Evolutionary conservation across 495 filamentous ascomycete genomes (phyloP), one percentile per base, ranked within the genome.

Genomic region (Tetracladium marchalianum): DNA sequence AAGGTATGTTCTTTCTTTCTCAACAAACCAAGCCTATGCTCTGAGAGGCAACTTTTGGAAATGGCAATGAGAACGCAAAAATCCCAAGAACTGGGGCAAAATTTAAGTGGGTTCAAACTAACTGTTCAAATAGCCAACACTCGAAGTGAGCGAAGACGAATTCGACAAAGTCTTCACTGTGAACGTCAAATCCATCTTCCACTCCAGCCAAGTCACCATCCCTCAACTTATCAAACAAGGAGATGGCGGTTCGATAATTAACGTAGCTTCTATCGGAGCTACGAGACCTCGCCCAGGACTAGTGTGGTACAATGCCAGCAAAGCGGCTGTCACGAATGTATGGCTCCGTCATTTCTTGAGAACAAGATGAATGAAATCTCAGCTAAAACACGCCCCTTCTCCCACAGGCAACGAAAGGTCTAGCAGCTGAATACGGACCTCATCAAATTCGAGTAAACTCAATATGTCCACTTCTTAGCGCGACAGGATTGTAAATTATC

Each of bases 281-380:
- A 72, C 68, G 17, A 67, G 80, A 43, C 80, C 80, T 2, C 67
- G 80, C n/a, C 77, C 79, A 5, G 76, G 78, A 2, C 62, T 85
- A 45, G 78, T 82, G 10, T 83, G 78, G 78, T 85, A 85, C 54
- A 85, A 83, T 55, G 75, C 77, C 2, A 76, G 73, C 31, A 85
- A 85, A 58, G 78, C 73, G 2, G 79, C 81, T 18, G 76, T 82
- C 4, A 70, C 71, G 32, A 83, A 81, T 56, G 80, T 78, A 56
- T 15, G 65, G 42, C 19, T 11, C 31, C 10, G 7, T 27, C 35
- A 35, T 39, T 39, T 43, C 13, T 19, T 47, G 9, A 31, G 7
- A 27, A 27, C 22, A 3, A 27, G 22, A 27, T n/a, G 22, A 3
- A 27, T 27, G 22, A 27, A 27, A 27, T 31, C 31, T 45, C 17